Evolutionary conservation across 768 basidiomycete genomes (phyloP).

Genomic region (Boletus speciosus): DNA sequence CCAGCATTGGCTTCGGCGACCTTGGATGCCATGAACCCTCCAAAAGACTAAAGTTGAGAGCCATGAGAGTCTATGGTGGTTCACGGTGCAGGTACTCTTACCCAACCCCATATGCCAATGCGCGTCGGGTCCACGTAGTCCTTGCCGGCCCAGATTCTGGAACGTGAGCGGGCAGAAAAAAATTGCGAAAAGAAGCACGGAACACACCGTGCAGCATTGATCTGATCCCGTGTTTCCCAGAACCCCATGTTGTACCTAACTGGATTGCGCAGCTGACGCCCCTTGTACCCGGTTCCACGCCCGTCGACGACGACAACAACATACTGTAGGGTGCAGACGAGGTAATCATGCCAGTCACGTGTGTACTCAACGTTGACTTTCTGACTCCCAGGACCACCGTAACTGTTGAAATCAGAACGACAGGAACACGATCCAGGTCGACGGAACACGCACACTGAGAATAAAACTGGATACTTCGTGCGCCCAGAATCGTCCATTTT

Average conservation of each 20-base stretch:
- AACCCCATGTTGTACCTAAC: conserved; percentile 88
- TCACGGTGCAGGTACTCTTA: conserved; percentile 36
- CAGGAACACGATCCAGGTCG: background rate
- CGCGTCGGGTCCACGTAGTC: conserved; percentile 84
- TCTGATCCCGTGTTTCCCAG: conserved; percentile 87
- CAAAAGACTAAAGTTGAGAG: conserved; percentile 65
- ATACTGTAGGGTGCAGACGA: conserved; percentile 78
- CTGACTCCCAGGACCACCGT: conserved; percentile 90
- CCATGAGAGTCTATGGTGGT: background rate
- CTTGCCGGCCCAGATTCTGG: conserved; percentile 78
- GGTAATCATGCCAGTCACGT: conserved; percentile 85
- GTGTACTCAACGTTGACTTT: conserved; percentile 61
- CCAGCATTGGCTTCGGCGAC: conserved; percentile 87
- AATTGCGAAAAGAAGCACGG: conserved; percentile 4
- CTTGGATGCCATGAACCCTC: conserved; percentile 94
- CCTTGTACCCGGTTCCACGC: conserved; percentile 90
- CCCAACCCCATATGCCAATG: conserved; percentile 99
- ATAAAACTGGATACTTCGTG: conserved; percentile 92
- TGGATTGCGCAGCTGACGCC: conserved; percentile 76
- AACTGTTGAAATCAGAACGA: conserved; percentile 41
- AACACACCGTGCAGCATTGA: conserved; percentile 76
- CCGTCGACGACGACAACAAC: conserved; percentile 89
- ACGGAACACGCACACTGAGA: conserved; percentile 59
- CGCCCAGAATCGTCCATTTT: conserved; percentile 93
- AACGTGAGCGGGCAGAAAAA: background rate